These are phyloP conservation scores for Globisporangium sylvaticum DNA, from an alignment of 352 stramenopile genomes.

Conservation along the genomic window DNA sequence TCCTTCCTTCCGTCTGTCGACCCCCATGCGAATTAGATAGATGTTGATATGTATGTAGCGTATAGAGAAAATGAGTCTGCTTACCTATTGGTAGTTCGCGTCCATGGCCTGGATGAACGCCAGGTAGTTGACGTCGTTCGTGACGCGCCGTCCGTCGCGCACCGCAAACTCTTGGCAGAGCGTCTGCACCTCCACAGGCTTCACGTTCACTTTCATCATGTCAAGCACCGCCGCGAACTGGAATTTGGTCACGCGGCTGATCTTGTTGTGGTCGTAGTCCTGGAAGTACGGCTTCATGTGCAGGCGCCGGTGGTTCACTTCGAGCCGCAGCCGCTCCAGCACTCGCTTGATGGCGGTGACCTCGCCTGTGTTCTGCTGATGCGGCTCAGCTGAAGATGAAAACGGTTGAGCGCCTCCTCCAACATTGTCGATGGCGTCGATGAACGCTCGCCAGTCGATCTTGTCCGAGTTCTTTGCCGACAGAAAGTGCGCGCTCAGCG, in stretches of 20 bases:
- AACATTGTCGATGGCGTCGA: slow-evolving; percentile 43
- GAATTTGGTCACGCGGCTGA: slow-evolving; percentile 71
- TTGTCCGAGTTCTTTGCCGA: slow-evolving; percentile 62
- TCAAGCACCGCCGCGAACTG: slow-evolving; percentile 82
- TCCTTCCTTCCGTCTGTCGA: neutral
- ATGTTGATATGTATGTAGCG: too few relatives aligned
- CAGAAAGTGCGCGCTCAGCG: slow-evolving; percentile 57
- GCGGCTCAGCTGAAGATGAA: neutral
- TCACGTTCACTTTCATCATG: slow-evolving; percentile 72
- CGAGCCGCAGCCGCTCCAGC: slow-evolving; percentile 39
- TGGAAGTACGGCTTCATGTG: slow-evolving; percentile 89
- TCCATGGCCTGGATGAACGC: slow-evolving; percentile 73
- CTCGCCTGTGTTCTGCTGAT: neutral
- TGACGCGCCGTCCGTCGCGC: slow-evolving; percentile 43
- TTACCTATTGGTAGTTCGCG: slow-evolving; percentile 53
- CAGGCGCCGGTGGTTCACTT: slow-evolving; percentile 60
- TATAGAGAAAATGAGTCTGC: too few relatives aligned
- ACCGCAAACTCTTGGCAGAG: slow-evolving; percentile 53
- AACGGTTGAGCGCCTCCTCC: neutral
- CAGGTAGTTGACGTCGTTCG: slow-evolving; percentile 77
- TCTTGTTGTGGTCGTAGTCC: slow-evolving; percentile 80
- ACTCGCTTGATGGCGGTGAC: slow-evolving; percentile 22
- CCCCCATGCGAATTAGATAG: too few relatives aligned
- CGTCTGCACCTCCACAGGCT: slow-evolving; percentile 43
- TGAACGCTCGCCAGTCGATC: slow-evolving; percentile 76